These are phyloP conservation scores for Ustilago trichophora DNA, from an alignment of 1,284 basidiomycete genomes.

Conservation along the genomic window DNA sequence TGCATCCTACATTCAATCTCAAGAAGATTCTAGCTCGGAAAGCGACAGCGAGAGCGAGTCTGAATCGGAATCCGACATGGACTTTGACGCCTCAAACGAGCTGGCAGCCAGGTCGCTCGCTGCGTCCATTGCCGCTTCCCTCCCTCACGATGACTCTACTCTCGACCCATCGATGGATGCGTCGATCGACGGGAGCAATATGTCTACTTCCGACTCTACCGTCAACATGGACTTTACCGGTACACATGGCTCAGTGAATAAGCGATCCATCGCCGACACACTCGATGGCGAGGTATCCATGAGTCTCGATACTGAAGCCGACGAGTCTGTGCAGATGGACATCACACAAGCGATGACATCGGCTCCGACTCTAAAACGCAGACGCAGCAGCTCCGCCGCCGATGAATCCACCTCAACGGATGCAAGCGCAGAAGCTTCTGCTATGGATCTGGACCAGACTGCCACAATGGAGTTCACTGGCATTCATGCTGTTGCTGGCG, in stretches of 20 bases:
- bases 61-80: conserved; percentile 45
- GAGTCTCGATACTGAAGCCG: conserved; percentile 12
- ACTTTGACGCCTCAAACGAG: conserved; percentile 36
- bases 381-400: conserved; percentile 30
- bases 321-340: conserved; percentile 41
- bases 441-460: conserved; percentile 32
- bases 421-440: conserved; percentile 8
- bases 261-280: conserved; percentile 24
- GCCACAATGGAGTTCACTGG: conserved; percentile 52
- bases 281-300: conserved; percentile 20
- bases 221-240: conserved; percentile 47
- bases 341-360: conserved; percentile 31
- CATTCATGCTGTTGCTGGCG: conserved; percentile 13
- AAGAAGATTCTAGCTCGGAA: conserved; percentile 30
- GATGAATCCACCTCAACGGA: conserved; percentile 22
- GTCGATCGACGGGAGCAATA: conserved; percentile 13
- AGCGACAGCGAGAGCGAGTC: conserved; percentile 40
- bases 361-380: conserved; percentile 31
- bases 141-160: conserved; percentile 44
- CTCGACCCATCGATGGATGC: conserved; percentile 24
- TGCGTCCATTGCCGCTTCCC: conserved; percentile 39
- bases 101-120: conserved; percentile 34
- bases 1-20: conserved; percentile 35
- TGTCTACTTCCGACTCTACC: conserved; percentile 13
- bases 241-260: conserved; percentile 35